Base-by-base conservation (phyloP, 2,329 filamentous ascomycete genomes). In the Phoma sp. region DNA sequence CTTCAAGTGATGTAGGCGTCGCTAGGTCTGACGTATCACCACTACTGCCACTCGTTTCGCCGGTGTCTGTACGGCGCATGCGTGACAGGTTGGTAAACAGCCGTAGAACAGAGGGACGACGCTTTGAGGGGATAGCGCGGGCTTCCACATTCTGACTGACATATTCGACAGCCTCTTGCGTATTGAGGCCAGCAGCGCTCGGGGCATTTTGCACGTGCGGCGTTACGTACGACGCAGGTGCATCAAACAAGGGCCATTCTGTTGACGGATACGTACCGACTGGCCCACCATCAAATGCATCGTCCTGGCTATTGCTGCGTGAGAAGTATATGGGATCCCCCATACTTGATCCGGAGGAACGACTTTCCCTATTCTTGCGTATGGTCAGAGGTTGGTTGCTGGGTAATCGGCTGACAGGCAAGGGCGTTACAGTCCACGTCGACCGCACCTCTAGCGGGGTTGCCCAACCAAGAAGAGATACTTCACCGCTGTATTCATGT, bases 341-440 rank as follows among this genome's bases (percentile, higher is more conserved):
- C 32, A 61, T 57, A 23, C 60, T 68, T 20, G 70, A 71, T 9
- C 66, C 49, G 11, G 69, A 68, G 7, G 69, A 72, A 34, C 59
- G 62, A 30, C 65, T 71, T 42, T 64, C 63, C 37, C 69, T 69
- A 39, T 68, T 68, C 50, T 73, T 74, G 30, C 68, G 69, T 51
- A 74, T 59, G 11, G 57, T 67, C 55, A 71, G 61, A 67, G 71
- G 69, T 34, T 68, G 61, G 7, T 62, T 54, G 57, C 62, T 67
- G 10, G 71, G 71, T 12, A 61, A 56, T 38, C 65, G 60, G 53
- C 71, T 71, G 23, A 74, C 51, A 37, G 68, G 67, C 15, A 70
- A 53, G 39, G 68, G 66, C 51, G 62, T 66, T 29, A 61, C 60
- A 11, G 56, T 60, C 61, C 66, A 70, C 42, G 56, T 56, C 18